phyloP scores from a whole-genome alignment of 495 filamentous ascomycete genomes.

The Penicillium taxi region DNA sequence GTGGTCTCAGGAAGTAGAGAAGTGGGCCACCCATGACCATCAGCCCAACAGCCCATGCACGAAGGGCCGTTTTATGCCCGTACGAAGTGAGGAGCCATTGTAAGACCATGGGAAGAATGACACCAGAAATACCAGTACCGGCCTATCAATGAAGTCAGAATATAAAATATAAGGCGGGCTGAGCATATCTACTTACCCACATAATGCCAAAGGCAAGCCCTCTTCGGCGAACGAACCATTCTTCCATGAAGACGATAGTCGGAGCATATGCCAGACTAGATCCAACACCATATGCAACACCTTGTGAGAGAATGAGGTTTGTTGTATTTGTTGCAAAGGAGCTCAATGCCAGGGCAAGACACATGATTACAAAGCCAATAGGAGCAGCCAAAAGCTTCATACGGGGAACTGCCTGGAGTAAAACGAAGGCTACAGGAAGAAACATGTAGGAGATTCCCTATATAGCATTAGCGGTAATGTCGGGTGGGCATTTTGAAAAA shows the following conservation, averaged over 20 bases:
- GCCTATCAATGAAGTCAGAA: constrained; percentile 13
- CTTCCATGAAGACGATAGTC: constrained; percentile 41
- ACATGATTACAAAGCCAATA: constrained; percentile 37
- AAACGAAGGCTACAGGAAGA: constrained; percentile 35
- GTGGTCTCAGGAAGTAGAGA: constrained; percentile 42
- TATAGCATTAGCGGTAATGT: neutral
- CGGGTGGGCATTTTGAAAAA: neutral
- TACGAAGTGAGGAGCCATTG: constrained; percentile 40
- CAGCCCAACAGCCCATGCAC: constrained; percentile 38
- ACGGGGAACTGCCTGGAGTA: constrained; percentile 34
- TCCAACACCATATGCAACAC: constrained; percentile 42
- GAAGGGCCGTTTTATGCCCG: constrained; percentile 46
- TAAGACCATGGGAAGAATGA: constrained; percentile 42
- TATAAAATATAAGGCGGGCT: neutral
- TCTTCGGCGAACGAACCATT: constrained; percentile 47
- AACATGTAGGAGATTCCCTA: constrained; percentile 46
- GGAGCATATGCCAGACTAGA: constrained; percentile 39
- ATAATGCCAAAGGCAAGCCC: constrained; percentile 45
- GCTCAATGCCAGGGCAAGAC: constrained; percentile 30
- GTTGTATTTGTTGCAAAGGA: constrained; percentile 37
- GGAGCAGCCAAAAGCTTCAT: constrained; percentile 29
- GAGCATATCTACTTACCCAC: constrained; percentile 23
- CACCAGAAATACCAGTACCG: constrained; percentile 35
- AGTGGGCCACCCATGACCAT: constrained; percentile 45
- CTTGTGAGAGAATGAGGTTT: constrained; percentile 45